Evolutionary conservation across 2,329 filamentous ascomycete species (phyloP).

Genomic region (Capronia epimyces): DNA sequence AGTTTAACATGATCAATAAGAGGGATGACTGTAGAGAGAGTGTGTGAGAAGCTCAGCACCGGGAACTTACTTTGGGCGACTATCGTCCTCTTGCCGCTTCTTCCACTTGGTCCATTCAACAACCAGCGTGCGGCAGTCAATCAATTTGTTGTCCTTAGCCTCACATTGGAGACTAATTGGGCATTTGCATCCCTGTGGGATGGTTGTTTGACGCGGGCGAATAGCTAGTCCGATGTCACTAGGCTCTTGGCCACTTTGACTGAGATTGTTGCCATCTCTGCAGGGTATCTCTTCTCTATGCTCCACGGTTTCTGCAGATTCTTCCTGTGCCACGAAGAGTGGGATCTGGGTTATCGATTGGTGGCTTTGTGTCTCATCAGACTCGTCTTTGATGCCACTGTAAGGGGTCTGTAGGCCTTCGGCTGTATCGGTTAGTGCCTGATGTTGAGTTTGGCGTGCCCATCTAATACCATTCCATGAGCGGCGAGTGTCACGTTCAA

Average conservation of each 20-base stretch:
- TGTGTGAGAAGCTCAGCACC: neutral
- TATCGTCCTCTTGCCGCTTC: slow-evolving; percentile 1
- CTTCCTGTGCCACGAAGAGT: too few relatives aligned
- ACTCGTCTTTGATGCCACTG: too few relatives aligned
- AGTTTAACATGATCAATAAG: neutral
- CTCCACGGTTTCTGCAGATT: too few relatives aligned
- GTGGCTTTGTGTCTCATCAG: too few relatives aligned
- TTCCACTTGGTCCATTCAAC: slow-evolving; percentile 11
- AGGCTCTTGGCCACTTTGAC: too few relatives aligned
- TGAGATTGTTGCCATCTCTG: too few relatives aligned
- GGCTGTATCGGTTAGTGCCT: too few relatives aligned
- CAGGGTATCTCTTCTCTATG: too few relatives aligned
- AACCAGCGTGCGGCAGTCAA: slow-evolving; percentile 24
- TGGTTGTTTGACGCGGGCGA: neutral
- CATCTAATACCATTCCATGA: neutral
- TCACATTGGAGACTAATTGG: slow-evolving; percentile 15
- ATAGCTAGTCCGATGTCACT: too few relatives aligned
- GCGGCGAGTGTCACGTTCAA: neutral
- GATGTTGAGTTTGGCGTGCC: neutral
- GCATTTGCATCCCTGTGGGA: slow-evolving; percentile 12
- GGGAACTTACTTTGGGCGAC: slow-evolving; percentile 9
- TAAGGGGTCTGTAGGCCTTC: too few relatives aligned
- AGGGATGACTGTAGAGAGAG: neutral
- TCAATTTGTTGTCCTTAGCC: slow-evolving; percentile 4
- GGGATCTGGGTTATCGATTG: too few relatives aligned